These are phyloP conservation scores for Prunus yedoensis DNA, from an alignment of 331 rosid genomes.

Conservation along the genomic window DNA sequence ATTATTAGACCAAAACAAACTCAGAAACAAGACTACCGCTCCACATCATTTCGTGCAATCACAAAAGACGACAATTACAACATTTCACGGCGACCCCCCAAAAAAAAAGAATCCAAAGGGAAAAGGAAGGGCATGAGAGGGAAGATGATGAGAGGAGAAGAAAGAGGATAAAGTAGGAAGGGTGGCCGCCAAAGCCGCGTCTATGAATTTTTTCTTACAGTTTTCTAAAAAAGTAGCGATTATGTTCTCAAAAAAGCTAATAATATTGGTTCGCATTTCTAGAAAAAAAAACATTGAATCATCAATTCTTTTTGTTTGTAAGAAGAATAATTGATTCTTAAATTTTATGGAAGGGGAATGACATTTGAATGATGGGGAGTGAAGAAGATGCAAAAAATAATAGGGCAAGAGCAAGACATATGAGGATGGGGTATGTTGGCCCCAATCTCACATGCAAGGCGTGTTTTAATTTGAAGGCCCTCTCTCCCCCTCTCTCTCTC, in stretches of 20 bases:
- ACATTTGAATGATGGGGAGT: background rate
- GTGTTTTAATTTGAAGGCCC: slow-evolving; percentile 30
- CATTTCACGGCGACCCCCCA: too few species aligned
- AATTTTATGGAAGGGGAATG: background rate
- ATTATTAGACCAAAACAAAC: too few species aligned
- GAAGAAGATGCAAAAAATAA: background rate
- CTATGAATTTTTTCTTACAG: too few species aligned
- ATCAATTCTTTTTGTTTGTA: background rate
- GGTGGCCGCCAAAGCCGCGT: accelerated
- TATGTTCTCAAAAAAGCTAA: too few species aligned
- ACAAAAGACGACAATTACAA: too few species aligned
- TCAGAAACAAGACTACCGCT: too few species aligned
- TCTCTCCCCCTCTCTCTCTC: background rate
- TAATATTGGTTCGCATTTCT: background rate
- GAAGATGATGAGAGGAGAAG: too few species aligned
- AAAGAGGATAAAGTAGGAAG: accelerated
- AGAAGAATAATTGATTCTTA: background rate
- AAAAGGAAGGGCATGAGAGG: too few species aligned
- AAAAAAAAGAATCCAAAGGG: too few species aligned
- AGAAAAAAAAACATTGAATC: background rate
- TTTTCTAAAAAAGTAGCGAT: too few species aligned
- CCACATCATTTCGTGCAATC: too few species aligned
- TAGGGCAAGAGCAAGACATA: background rate
- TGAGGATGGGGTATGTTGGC: slow-evolving; percentile 14
- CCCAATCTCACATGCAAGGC: slow-evolving; percentile 84